Base-by-base conservation (phyloP, 2,329 filamentous ascomycete species). In the Hymenoscyphus scutula region DNA sequence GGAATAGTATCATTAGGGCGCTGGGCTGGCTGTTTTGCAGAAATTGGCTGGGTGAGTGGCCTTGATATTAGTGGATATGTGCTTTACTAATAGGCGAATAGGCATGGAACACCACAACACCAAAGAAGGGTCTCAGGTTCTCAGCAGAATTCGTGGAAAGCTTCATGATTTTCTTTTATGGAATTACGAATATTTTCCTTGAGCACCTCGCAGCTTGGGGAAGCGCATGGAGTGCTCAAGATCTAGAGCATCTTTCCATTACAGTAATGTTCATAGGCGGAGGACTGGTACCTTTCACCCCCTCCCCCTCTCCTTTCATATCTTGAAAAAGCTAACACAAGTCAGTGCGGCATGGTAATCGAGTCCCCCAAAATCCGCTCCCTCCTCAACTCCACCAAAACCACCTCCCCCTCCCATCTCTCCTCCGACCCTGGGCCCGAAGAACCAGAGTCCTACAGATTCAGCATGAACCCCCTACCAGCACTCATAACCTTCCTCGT, bases 191-290 rank as follows among this genome's bases (percentile, higher is more conserved):
- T 76, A 88, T 98, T 62, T 97, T 96, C 76, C 81, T 98, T 32
- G 94, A 98, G 76, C 94, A 97, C 73, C 81, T 98, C 29, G 87
- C 88, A 60, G 84, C 83, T 58, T 88, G 85, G 82, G 91, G 89
- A 37, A 78, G 80, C 13, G 81, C 76, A 59, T 98, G 92, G 89
- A 87, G 83, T 59, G 78, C 91, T 0, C 85, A 89, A 64, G 94
- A 98, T 74, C 79, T 98, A 23, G 93, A 98, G 77, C 95, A 98
- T 75, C 80, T 96, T 55, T 94, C 92, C 13, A 97, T 98, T 71
- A 93, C 94, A 0, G 82, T 97, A 55, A 85, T 98, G 74, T 98
- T 98, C 79, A 91, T 97, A 66, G 94, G 94, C 60, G 94, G 93
- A 68, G 94, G 95, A 55, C 74, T 97, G 77, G 89, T 92, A 77